Evolutionary conservation across 2,329 filamentous ascomycete species (phyloP), one percentile per base, ranked within the genome.

Genomic region (Paecilomyces variotii): DNA sequence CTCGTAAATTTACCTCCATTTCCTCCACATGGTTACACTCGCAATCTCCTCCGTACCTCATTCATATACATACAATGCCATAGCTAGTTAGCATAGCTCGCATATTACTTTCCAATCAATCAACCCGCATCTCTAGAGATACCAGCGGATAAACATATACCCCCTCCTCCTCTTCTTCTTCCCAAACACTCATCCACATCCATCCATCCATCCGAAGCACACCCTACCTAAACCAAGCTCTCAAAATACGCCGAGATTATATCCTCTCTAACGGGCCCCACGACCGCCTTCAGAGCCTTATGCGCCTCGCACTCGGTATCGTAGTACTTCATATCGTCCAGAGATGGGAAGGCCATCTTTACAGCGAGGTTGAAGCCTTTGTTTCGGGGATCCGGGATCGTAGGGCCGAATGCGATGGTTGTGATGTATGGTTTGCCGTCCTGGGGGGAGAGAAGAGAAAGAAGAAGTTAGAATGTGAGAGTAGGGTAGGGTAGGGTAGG

Each of bases 371-470:
- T 89, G 76, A 81, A 89, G 51, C 87, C 87, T 70, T 87, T 82
- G 63, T 79, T 80, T 30, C 86, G 83, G 19, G 81, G 76, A 65
- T 88, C 85, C 7, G 80, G 77, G 61, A 83, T 74, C 7, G 82
- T 79, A 25, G 76, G 71, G 32, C 82, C 82, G 12, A 82, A 85
- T n/a, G 72, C 76, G 62, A 84, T 76, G 59, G 79, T 78, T 52
- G 85, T 72, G 63, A 91, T 88, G 71, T 90, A 91, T 1, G 85
- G 85, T 69, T 88, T 85, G 61, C 86, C 87, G 65, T 88, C 82
- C 88, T 90, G 57, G 28, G 19, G 24, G 39, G 35, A n/a, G 6
- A 32, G 45, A 57, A 56, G 49, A 56, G 10, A 10, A 32, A 9
- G 7, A 24, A 5, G 27, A 39, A 58, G 51, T 11, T 5, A 2